Base-by-base conservation (phyloP, 1,284 basidiomycete species). In the Cutaneotrichosporon sp. region DNA sequence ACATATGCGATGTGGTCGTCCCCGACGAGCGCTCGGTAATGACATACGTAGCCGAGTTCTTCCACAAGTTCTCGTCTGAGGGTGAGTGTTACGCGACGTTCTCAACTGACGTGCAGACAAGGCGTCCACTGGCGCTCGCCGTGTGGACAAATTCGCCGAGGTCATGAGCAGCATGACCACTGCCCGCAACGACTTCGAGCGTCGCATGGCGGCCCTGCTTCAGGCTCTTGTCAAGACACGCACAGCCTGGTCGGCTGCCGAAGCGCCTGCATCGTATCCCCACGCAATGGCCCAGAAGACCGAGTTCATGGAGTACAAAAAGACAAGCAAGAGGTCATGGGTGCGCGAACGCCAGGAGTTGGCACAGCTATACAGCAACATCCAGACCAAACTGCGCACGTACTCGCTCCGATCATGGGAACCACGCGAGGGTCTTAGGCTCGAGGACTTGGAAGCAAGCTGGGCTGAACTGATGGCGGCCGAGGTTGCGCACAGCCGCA, bases 41-140 rank as follows among this genome's bases (percentile, higher is more conserved):
- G 82, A 85, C 84, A 47, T 85, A 85, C 62, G 82, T 86, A 30
- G 96, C 96, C 42, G 93, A 93, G 74, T 98, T 87, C 81, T 99
- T 99, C 84, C 96, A 99, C 78, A 96, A 96, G 0, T 99, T 99
- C 79, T 96, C 93, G 0, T 89, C 91, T 1, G 95, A 97, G 89
- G 92, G 93, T 92, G 70, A 67, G 86, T 76, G 5, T 8, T 13
- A 4, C 6, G 5, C 7, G 8, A 0, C 16, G 49, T 13, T 18
- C n/a, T 16, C 2, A 34, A 18, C 60, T 62, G 52, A 63, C 61
- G 16, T 18, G 30, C 68, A 96, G 94, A 98, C 73, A 94, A 97
- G 80, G 90, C 91, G 6, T 93, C 97, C 76, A 97, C 92, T 0
- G 93, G 94, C 21, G 91, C 92, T 2, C 86, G 95, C 55, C 86